These are phyloP conservation scores for Hypoxylon perforatum DNA, from an alignment of 495 filamentous ascomycete genomes.

Conservation along the genomic window DNA sequence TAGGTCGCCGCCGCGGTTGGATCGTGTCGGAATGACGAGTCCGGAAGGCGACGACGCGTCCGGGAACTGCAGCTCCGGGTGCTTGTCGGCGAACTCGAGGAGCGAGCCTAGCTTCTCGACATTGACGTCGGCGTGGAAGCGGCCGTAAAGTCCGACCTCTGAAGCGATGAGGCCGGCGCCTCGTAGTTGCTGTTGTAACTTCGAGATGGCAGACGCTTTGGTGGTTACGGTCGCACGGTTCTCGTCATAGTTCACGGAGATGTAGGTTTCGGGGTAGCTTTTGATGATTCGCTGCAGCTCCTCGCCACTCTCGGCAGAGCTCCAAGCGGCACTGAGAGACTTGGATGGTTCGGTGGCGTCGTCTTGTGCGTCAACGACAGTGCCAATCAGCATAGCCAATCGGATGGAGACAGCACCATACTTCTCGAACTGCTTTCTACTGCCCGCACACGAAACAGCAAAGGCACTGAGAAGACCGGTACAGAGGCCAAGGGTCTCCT, in stretches of 20 bases:
- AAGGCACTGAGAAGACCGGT: conserved; percentile 58
- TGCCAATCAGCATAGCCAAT: conserved; percentile 43
- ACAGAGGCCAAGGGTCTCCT: conserved; percentile 60
- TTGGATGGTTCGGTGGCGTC: conserved; percentile 27
- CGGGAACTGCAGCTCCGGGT: conserved; percentile 51
- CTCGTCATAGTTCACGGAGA: conserved; percentile 59
- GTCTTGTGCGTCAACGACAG: conserved; percentile 58
- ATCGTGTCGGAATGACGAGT: conserved; percentile 43
- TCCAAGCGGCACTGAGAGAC: conserved; percentile 35
- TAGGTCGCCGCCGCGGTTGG: conserved; percentile 30
- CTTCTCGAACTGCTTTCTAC: conserved; percentile 43
- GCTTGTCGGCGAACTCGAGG: conserved; percentile 41
- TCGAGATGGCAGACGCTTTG: conserved; percentile 31
- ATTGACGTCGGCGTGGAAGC: conserved; percentile 50
- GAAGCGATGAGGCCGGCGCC: conserved; percentile 49
- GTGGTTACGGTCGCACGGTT: conserved; percentile 52
- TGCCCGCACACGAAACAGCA: conserved; percentile 49
- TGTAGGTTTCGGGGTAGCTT: conserved; percentile 48
- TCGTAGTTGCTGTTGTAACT: conserved; percentile 47
- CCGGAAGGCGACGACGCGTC: conserved; percentile 45
- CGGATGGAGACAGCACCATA: conserved; percentile 57
- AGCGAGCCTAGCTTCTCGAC: conserved; percentile 14
- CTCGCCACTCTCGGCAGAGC: conserved; percentile 8
- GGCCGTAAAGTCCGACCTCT: conserved; percentile 51
- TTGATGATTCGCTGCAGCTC: conserved; percentile 26